Evolutionary conservation across 208 protist species (phyloP), one percentile per base, ranked within the genome.

Genomic region (Crithidia bombi): DNA sequence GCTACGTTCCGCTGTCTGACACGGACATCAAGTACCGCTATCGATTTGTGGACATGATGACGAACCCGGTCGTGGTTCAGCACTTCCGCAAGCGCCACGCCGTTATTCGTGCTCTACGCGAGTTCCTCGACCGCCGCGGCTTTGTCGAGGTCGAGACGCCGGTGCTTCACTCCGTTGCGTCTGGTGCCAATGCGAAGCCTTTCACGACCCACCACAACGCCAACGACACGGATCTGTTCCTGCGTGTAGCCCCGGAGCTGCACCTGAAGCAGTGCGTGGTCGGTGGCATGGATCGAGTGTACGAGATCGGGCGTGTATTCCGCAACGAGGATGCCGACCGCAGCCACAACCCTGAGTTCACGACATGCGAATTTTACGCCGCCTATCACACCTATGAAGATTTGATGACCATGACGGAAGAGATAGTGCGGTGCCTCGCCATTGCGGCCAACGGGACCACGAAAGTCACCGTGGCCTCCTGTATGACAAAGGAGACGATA

Each of bases 291-390:
- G 91, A 98, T 55, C 81, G 91, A 17, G 96, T 98, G 5, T 98
- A 97, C 79, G 97, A 98, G 82, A 91, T 98, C 54, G 95, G 96
- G 46, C 92, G 86, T 38, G 86, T 97, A 9, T 98, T 98, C 75
- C 86, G 96, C 41, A 98, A 98, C 79, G 96, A 98, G 82, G 89
- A 88, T 67, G 87, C 93, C n/a, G 96, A 98, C 79, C 65, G 84
- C 47, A 97, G 85, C 70, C 97, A 98, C 82, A 98, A 98, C 66
- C 97, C 97, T 19, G 97, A 98, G 80, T 98, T 98, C 79, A 98
- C 97, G 28, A 96, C 87, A 26, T 94, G 92, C 69, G 97, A 98
- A 75, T 87, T 94, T 62, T 98, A 98, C 79, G 83, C 92, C 23
- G 92, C 96, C 0, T 98, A 98, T 72, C 86, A 94, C 56, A 94